Evolutionary conservation across 352 stramenopile genomes (phyloP), one percentile per base, ranked within the genome.

Genomic region (Plasmopara halstedii): DNA sequence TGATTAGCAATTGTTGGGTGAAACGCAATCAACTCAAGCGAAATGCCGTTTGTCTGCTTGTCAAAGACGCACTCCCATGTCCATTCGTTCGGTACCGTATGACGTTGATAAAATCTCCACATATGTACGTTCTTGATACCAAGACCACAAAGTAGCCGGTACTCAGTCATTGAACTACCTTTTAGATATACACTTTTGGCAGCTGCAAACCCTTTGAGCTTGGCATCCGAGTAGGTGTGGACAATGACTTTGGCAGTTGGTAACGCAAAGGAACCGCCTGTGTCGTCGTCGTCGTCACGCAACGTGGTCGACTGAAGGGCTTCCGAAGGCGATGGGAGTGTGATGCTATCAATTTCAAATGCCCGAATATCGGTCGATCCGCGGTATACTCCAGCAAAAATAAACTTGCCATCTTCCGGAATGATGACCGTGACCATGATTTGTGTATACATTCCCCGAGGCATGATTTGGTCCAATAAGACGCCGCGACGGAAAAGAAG

Each of bases 61-160:
- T 93, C 82, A 29, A 91, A 91, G 4, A 93, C 58, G 55, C 82
- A 93, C 54, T 93, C 74, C 79, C 79, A 93, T 1, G 38, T 70
- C 81, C 81, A 92, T 43, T 50, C 29, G 8, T 6, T 17, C 27
- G 2, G 17, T 47, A 20, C 55, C 5, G 13, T 46, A 1, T 63
- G 49, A 14, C 74, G 57, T 31, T 70, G 70, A 50, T 73, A 88
- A 50, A 92, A 92, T 5, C 81, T 72, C 82, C 82, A 93, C 37
- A 93, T 63, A 43, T 93, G 82, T 17, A 93, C 54, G 46, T 85
- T 93, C 64, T 93, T 93, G 50, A 93, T 93, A 19, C 82, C 82
- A 4, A 93, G 69, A 2, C 82, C 82, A 42, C 79, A 93, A 1
- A 93, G 55, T 26, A 93, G 51, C 15, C 81, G 77, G 38, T 90